Percentiles rank a stretch among this genome's conserved stretches.
Conservation (phyloP, 805 yeast genomes). For the Wickerhamiella allomyrinae region DNA sequence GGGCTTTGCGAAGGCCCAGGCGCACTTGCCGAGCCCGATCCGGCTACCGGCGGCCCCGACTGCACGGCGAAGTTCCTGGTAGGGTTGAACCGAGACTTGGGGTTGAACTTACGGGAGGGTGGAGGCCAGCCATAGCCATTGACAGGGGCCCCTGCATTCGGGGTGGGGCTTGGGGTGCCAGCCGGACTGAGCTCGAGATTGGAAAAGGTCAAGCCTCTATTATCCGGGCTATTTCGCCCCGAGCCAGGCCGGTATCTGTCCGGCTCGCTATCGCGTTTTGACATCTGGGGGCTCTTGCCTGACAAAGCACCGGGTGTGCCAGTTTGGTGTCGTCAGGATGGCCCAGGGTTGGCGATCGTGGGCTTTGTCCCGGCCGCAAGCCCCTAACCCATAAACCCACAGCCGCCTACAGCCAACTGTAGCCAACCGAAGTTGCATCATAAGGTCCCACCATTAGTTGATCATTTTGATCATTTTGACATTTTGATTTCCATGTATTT, state of each 20-base stretch:
- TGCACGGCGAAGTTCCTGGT: neutral
- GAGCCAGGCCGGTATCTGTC: neutral
- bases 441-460: too few species aligned
- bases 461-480: too few species aligned
- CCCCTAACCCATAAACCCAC: too few species aligned
- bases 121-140: neutral
- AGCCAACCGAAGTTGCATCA: too few species aligned
- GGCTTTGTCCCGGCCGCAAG: too few species aligned
- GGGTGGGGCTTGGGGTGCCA: neutral
- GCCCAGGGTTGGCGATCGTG: neutral
- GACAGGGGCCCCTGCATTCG: neutral
- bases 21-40: too few species aligned
- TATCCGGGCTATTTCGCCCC: neutral
- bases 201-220: neutral
- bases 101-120: slow-evolving; percentile 1
- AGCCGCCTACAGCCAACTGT: too few species aligned
- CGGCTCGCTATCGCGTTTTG: slow-evolving; percentile 1
- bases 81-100: slow-evolving; percentile 1
- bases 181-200: neutral
- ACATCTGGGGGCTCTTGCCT: neutral
- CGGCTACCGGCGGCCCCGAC: too few species aligned
- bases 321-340: neutral
- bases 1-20: too few species aligned
- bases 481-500: slow-evolving; percentile 7
- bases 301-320: slow-evolving; percentile 1